Evolutionary conservation across 2,329 filamentous ascomycete species (phyloP).

Genomic region (Podosphaera fusca): DNA sequence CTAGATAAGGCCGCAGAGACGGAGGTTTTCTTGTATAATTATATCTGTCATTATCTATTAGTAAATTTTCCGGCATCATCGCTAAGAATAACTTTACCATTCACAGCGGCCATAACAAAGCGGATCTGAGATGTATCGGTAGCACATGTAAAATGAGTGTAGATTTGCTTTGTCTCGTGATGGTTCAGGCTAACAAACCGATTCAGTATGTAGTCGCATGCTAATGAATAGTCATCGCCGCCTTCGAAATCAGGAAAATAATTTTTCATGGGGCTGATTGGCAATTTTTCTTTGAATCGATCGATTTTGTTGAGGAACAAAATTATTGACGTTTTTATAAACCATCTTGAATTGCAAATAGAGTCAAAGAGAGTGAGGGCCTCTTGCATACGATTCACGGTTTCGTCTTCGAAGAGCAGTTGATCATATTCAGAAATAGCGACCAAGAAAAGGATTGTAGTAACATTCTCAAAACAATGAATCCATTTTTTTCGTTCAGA

Average conservation of each 20-base stretch:
- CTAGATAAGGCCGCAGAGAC: constrained; percentile 89
- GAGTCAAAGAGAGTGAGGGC: constrained; percentile 70
- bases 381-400: constrained; percentile 88
- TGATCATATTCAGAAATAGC: constrained; percentile 95
- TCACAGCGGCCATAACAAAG: constrained; percentile 98
- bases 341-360: constrained; percentile 75
- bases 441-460: constrained; percentile 78
- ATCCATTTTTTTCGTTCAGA: constrained; percentile 65
- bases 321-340: constrained; percentile 75
- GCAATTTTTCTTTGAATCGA: constrained; percentile 68
- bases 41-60: constrained; percentile 48
- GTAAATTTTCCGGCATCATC: constrained; percentile 5
- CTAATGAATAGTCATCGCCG: constrained; percentile 81
- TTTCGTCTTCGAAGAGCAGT: constrained; percentile 86
- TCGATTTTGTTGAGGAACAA: constrained; percentile 83
- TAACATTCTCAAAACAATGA: constrained; percentile 58
- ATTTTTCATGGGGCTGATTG: constrained; percentile 63
- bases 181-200: constrained; percentile 96
- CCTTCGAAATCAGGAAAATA: constrained; percentile 86
- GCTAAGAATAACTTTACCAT: constrained; percentile 34
- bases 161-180: constrained; percentile 98
- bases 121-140: constrained; percentile 97
- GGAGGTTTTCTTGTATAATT: constrained; percentile 98
- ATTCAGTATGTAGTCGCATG: constrained; percentile 97
- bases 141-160: constrained; percentile 97